phyloP scores from a whole-genome alignment of 352 stramenopile genomes.

The Pythium angustatum region DNA sequence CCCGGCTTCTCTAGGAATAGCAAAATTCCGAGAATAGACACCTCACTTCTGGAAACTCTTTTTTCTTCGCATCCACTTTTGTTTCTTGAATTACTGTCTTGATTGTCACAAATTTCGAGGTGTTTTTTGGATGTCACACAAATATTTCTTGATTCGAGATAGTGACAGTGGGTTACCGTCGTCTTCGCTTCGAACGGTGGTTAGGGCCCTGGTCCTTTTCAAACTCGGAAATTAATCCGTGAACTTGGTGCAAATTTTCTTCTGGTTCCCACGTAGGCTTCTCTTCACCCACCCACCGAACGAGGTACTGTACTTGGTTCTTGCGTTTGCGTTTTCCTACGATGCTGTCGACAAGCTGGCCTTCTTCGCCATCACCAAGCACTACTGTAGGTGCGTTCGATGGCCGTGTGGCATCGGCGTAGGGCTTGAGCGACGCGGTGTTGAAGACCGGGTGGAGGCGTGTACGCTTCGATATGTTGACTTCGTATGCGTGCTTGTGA shows the following conservation, averaged over 20 bases:
- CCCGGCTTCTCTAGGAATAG: background rate
- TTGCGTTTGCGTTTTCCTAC: background rate
- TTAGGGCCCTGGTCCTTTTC: background rate
- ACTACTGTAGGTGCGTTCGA: background rate
- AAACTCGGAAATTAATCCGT: conserved; percentile 1
- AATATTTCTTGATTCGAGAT: background rate
- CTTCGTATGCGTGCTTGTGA: background rate
- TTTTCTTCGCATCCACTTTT: background rate
- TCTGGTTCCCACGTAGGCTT: conserved; percentile 1
- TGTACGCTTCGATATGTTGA: background rate
- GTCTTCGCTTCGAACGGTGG: background rate
- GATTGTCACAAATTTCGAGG: background rate
- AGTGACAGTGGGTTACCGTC: background rate
- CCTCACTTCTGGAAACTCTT: background rate
- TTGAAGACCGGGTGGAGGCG: background rate
- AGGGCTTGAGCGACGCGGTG: background rate
- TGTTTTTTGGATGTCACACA: background rate
- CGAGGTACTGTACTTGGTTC: background rate
- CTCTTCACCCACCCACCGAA: background rate
- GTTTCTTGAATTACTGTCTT: background rate
- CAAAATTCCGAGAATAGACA: conserved; percentile 1
- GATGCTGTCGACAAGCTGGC: background rate
- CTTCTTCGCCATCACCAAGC: background rate
- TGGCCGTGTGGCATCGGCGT: background rate
- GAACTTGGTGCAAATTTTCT: background rate